Evolutionary conservation across 192 early-diverging fungal genomes (phyloP).

Genomic region (Backusella morwellensis): DNA sequence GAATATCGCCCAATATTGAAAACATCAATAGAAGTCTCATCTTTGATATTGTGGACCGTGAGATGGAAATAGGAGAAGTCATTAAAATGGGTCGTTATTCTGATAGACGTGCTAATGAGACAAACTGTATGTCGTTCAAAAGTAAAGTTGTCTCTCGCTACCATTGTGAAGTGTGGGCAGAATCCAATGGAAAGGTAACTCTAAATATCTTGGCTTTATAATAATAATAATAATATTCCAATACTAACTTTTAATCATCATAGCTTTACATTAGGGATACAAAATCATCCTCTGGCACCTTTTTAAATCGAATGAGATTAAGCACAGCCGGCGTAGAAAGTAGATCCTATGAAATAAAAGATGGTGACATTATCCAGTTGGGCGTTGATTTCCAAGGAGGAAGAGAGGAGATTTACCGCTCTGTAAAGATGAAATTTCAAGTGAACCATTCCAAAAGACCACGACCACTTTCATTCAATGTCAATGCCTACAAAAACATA

Average conservation of each 20-base stretch:
- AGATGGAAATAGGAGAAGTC: slow-evolving; percentile 56
- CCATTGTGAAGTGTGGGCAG: slow-evolving; percentile 92
- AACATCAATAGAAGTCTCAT: slow-evolving; percentile 3
- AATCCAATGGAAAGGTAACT: slow-evolving; percentile 48
- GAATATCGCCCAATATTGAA: slow-evolving; percentile 16
- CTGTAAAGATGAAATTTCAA: slow-evolving; percentile 68
- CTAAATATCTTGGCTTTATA: neutral
- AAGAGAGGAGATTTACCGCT: slow-evolving; percentile 78
- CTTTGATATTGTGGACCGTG: slow-evolving; percentile 61
- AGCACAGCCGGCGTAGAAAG: slow-evolving; percentile 75
- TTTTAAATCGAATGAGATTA: slow-evolving; percentile 84
- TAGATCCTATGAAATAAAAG: slow-evolving; percentile 63
- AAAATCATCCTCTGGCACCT: slow-evolving; percentile 85
- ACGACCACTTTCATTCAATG: slow-evolving; percentile 46
- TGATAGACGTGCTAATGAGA: slow-evolving; percentile 47
- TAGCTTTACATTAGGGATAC: slow-evolving; percentile 82
- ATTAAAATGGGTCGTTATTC: slow-evolving; percentile 76
- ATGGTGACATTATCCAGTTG: slow-evolving; percentile 82
- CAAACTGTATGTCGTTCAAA: slow-evolving; percentile 77
- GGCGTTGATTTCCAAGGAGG: slow-evolving; percentile 86
- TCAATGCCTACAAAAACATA: slow-evolving; percentile 26
- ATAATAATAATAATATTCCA: neutral
- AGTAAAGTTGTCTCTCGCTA: slow-evolving; percentile 91
- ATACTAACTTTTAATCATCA: neutral
- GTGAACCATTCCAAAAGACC: slow-evolving; percentile 52